Evolutionary conservation across 2,329 filamentous ascomycete species (phyloP).

Genomic region (Arthrobotrys musiformis): DNA sequence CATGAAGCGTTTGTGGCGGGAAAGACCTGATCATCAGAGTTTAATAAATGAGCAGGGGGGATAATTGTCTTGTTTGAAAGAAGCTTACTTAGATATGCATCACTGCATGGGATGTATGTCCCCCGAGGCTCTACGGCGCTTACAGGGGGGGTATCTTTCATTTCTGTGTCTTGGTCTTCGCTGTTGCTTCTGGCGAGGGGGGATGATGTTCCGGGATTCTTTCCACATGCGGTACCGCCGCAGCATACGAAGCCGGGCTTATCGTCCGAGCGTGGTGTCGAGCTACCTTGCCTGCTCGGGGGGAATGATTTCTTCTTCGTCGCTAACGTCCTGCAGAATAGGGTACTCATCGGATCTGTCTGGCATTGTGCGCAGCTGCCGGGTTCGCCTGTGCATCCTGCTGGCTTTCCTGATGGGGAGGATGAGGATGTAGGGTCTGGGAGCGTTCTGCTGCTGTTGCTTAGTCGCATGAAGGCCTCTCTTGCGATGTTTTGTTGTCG

Average conservation of each 20-base stretch:
- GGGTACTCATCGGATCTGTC: slow-evolving; percentile 79
- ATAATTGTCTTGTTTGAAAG: background rate
- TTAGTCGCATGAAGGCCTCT: slow-evolving; percentile 61
- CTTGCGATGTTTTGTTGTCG: slow-evolving; percentile 46
- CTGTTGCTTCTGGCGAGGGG: background rate
- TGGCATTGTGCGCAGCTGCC: slow-evolving; percentile 83
- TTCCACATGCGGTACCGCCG: slow-evolving; percentile 57
- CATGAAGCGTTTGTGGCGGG: slow-evolving; percentile 59
- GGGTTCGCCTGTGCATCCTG: slow-evolving; percentile 75
- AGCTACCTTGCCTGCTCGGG: background rate
- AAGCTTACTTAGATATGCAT: slow-evolving; percentile 57
- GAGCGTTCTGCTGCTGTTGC: slow-evolving; percentile 61
- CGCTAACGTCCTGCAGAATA: slow-evolving; percentile 84
- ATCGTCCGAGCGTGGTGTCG: background rate
- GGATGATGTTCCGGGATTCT: slow-evolving; percentile 30
- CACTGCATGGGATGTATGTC: slow-evolving; percentile 59
- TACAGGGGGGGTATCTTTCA: slow-evolving; percentile 15
- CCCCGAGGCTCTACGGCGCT: slow-evolving; percentile 12
- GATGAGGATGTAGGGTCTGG: slow-evolving; percentile 60
- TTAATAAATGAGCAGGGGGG: background rate
- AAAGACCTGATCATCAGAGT: slow-evolving; percentile 47
- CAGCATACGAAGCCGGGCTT: slow-evolving; percentile 56
- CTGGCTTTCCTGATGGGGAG: slow-evolving; percentile 60
- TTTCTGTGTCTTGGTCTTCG: slow-evolving; percentile 28
- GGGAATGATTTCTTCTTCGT: slow-evolving; percentile 63